A percentile compares a stretch with the other conserved stretches of the same genome.
Evolutionary conservation across 75 land plant species (phyloP).

Genomic region (Cryptomeria japonica): DNA sequence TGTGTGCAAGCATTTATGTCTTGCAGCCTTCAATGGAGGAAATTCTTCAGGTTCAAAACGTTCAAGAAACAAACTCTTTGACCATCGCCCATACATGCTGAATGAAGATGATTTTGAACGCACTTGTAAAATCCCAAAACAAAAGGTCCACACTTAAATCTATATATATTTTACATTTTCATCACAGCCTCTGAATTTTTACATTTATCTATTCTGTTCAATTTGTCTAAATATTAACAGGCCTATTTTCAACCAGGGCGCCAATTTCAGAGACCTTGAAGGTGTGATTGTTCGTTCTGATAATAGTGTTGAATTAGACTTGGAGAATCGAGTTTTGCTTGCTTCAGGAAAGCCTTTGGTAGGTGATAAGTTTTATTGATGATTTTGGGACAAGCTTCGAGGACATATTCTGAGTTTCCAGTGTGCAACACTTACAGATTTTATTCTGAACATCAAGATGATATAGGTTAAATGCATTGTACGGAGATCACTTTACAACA

Average conservation of each 20-base stretch:
- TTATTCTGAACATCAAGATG: background rate
- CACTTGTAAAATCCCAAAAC: slow-evolving; percentile 62
- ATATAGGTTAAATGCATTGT: background rate
- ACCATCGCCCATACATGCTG: slow-evolving; percentile 66
- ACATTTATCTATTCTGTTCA: background rate
- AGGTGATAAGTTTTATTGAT: background rate
- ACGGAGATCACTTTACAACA: background rate
- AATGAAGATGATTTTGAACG: slow-evolving; percentile 73
- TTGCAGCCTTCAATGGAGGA: background rate
- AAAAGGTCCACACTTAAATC: background rate
- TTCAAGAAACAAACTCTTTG: slow-evolving; percentile 26
- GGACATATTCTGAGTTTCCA: background rate
- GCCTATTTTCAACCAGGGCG: slow-evolving; percentile 56
- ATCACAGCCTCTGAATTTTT: slow-evolving; percentile 31
- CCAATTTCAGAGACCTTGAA: slow-evolving; percentile 75
- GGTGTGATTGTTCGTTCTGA: slow-evolving; percentile 61
- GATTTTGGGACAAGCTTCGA: background rate
- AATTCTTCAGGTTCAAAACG: background rate
- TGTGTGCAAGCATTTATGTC: background rate
- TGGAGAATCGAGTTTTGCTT: slow-evolving; percentile 42
- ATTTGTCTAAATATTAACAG: background rate
- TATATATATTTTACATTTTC: background rate
- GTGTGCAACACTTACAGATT: background rate
- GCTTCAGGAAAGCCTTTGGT: slow-evolving; percentile 88
- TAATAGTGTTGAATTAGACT: slow-evolving; percentile 54